Conservation (phyloP, 495 filamentous ascomycete genomes). For the Penicillium mononematosum region DNA sequence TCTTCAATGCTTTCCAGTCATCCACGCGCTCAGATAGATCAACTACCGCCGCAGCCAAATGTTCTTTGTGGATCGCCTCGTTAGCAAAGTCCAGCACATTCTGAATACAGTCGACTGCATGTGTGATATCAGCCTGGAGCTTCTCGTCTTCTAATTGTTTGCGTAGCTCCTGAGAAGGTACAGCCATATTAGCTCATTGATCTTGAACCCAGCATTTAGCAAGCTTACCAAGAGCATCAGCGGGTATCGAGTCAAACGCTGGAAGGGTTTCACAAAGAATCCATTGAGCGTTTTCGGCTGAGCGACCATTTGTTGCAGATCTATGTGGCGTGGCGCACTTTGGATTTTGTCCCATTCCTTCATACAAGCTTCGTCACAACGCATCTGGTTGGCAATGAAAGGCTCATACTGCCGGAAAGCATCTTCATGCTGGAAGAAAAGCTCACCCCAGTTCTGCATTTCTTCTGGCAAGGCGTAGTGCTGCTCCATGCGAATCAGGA, state of each 20-base stretch:
- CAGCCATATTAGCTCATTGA: neutral
- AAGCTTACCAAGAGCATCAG: slow-evolving; percentile 74
- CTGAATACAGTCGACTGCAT: slow-evolving; percentile 73
- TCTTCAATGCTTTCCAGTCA: slow-evolving; percentile 92
- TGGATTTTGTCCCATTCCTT: slow-evolving; percentile 56
- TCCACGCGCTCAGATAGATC: slow-evolving; percentile 85
- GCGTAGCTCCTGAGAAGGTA: slow-evolving; percentile 66
- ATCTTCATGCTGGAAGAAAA: slow-evolving; percentile 77
- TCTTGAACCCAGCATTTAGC: neutral
- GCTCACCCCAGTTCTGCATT: slow-evolving; percentile 84
- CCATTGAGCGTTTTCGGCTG: slow-evolving; percentile 66
- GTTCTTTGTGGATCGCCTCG: slow-evolving; percentile 82
- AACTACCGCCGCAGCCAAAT: slow-evolving; percentile 72
- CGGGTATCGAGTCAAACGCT: slow-evolving; percentile 91
- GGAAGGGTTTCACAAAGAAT: slow-evolving; percentile 95
- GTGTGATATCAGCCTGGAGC: slow-evolving; percentile 63
- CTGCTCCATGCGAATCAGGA: slow-evolving; percentile 92
- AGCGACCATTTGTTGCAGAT: slow-evolving; percentile 63
- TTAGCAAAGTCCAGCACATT: slow-evolving; percentile 79
- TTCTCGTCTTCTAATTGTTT: slow-evolving; percentile 75
- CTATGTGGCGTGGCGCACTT: slow-evolving; percentile 51
- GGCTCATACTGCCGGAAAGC: slow-evolving; percentile 89
- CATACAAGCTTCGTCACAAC: slow-evolving; percentile 49
- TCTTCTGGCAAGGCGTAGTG: slow-evolving; percentile 78
- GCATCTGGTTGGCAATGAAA: slow-evolving; percentile 87